Conservation (phyloP, 768 basidiomycete species). For the Lentinula guzmanii region DNA sequence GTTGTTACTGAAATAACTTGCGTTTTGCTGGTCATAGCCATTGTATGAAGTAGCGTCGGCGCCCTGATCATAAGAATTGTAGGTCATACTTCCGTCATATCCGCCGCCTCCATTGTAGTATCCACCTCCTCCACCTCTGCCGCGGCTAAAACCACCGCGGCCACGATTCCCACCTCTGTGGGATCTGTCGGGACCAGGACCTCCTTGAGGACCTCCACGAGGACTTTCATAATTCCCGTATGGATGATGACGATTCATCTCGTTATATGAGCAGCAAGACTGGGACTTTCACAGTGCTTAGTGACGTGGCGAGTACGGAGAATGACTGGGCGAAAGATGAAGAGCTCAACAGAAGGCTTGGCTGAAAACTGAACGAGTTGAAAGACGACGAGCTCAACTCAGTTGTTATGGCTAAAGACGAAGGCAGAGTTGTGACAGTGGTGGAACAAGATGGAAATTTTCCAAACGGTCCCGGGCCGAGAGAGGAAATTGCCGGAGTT, state of each 20-base stretch:
- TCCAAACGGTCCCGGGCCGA: neutral
- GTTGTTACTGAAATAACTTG: slow-evolving; percentile 70
- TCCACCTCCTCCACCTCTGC: slow-evolving; percentile 52
- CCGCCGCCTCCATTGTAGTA: slow-evolving; percentile 37
- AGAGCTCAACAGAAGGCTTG: slow-evolving; percentile 16
- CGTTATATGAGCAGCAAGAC: slow-evolving; percentile 17
- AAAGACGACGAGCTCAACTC: slow-evolving; percentile 16
- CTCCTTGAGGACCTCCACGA: slow-evolving; percentile 61
- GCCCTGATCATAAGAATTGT: slow-evolving; percentile 63
- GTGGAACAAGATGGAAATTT: slow-evolving; percentile 5
- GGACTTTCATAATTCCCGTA: slow-evolving; percentile 52
- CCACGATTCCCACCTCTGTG: slow-evolving; percentile 52
- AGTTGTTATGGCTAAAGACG: slow-evolving; percentile 11
- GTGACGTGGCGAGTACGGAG: slow-evolving; percentile 8
- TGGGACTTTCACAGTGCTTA: slow-evolving; percentile 11
- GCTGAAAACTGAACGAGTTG: slow-evolving; percentile 1
- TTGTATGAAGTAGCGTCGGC: slow-evolving; percentile 61
- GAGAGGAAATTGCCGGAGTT: neutral
- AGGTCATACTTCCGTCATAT: slow-evolving; percentile 49
- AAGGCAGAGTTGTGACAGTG: slow-evolving; percentile 5
- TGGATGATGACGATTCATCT: slow-evolving; percentile 89
- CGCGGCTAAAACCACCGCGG: slow-evolving; percentile 22
- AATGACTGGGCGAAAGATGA: slow-evolving; percentile 14
- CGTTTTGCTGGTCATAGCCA: slow-evolving; percentile 59
- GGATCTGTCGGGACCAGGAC: slow-evolving; percentile 70